phyloP scores from a whole-genome alignment of 805 yeast species.

The Blastobotrys chiropterorum region DNA sequence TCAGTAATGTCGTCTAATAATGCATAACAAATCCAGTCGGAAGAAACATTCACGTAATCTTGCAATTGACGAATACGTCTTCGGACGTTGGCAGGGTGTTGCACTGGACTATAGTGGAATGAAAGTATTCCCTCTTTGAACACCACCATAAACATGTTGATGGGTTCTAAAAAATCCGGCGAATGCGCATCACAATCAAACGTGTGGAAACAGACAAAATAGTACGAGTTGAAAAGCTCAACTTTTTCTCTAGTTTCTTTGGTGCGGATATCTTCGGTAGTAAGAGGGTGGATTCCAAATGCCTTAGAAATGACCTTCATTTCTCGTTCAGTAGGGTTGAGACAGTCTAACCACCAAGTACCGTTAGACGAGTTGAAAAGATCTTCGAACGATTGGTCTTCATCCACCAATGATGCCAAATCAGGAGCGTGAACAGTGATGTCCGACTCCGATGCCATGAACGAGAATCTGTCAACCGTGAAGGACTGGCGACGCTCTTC shows the following conservation, averaged over 20 bases:
- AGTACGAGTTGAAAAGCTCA: constrained; percentile 81
- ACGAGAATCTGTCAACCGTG: constrained; percentile 74
- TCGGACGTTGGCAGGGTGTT: constrained; percentile 55
- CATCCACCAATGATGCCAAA: constrained; percentile 61
- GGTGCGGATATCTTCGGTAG: constrained; percentile 94
- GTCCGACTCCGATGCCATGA: constrained; percentile 73
- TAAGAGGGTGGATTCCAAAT: constrained; percentile 94
- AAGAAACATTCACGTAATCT: constrained; percentile 52
- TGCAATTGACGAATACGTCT: constrained; percentile 58
- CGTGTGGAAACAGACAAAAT: constrained; percentile 95
- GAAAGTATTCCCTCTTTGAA: constrained; percentile 54
- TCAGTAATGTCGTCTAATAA: constrained; percentile 61
- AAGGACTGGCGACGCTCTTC: constrained; percentile 22
- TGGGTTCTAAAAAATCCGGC: constrained; percentile 70
- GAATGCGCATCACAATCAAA: constrained; percentile 81
- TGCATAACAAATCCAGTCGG: constrained; percentile 65
- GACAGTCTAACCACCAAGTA: constrained; percentile 94
- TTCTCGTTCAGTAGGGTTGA: constrained; percentile 90
- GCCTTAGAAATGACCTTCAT: constrained; percentile 90
- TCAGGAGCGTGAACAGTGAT: constrained; percentile 89
- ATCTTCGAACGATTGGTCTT: constrained; percentile 57
- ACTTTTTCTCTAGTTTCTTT: constrained; percentile 97
- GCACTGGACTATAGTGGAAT: constrained; percentile 54
- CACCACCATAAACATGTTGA: constrained; percentile 54
- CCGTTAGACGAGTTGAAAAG: constrained; percentile 66